phyloP scores from a whole-genome alignment of 2,329 filamentous ascomycete genomes.

The Leptosphaerulina australis region DNA sequence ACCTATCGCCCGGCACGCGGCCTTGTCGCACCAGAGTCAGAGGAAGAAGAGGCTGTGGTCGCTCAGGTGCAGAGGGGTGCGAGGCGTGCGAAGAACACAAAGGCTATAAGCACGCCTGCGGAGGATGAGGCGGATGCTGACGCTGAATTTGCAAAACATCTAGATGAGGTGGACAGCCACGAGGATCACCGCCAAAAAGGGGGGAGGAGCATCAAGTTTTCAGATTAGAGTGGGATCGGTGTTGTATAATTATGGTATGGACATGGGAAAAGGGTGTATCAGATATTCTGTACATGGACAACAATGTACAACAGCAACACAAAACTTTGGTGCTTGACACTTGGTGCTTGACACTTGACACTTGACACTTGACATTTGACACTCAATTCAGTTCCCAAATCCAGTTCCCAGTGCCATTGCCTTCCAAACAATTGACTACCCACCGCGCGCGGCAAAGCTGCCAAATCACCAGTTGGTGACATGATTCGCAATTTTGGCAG shows the following conservation, averaged over 20 bases:
- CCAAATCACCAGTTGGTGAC: no score
- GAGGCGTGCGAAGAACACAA: background rate
- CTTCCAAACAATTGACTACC: no score
- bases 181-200: slow-evolving; percentile 33
- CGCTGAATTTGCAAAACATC: slow-evolving; percentile 20
- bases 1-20: slow-evolving; percentile 57
- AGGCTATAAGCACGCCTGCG: background rate
- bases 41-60: slow-evolving; percentile 12
- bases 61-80: background rate
- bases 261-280: background rate
- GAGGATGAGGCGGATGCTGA: slow-evolving; percentile 1
- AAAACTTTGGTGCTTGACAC: background rate
- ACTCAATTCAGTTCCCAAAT: no score
- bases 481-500: no score
- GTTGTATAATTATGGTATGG: slow-evolving; percentile 2
- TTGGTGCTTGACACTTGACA: no score
- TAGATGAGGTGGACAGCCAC: slow-evolving; percentile 34
- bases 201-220: slow-evolving; percentile 28
- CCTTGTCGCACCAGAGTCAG: slow-evolving; percentile 27
- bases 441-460: no score
- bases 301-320: slow-evolving; percentile 3
- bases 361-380: no score
- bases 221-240: background rate
- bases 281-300: background rate
- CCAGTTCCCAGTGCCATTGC: no score